phyloP scores from a whole-genome alignment of 176 grass and related monocot genomes.

The Sorghum bicolor region Sorghum_bicolor_NCBIv3 NC_012876.2:7593501-7594000 shows the following conservation, averaged over 20 bases:
- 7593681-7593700: conserved; percentile 68
- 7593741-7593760: conserved; percentile 55
- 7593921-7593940: not conserved
- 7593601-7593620: conserved; percentile 13
- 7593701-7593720: conserved; percentile 85
- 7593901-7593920: not conserved
- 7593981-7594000: not conserved
- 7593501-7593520: not conserved
- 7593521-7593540: not conserved
- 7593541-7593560: not conserved
- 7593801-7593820: conserved; percentile 71
- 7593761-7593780: conserved; percentile 54
- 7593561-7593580: not conserved
- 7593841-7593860: conserved; percentile 56
- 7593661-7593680: conserved; percentile 80
- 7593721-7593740: conserved; percentile 74
- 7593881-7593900: not conserved
- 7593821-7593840: conserved; percentile 58
- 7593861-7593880: not conserved
- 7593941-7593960: not conserved
- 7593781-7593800: conserved; percentile 67
- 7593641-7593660: conserved; percentile 48
- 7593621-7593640: conserved; percentile 43
- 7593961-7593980: not conserved
- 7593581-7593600: not conserved